Evolutionary conservation across 305 asterid genomes (phyloP).

Genomic region (Salvia sclarea): DNA sequence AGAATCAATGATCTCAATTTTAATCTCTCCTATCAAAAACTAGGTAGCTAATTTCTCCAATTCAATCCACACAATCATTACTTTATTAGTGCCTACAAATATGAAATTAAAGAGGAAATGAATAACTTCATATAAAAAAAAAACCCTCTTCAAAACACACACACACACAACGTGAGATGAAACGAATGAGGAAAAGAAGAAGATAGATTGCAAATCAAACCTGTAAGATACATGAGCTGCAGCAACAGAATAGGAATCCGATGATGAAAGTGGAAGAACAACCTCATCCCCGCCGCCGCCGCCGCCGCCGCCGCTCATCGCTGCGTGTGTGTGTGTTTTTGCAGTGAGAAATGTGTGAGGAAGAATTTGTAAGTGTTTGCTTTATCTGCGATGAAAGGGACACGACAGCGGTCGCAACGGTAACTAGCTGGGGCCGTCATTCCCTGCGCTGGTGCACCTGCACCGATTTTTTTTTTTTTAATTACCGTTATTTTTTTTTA

Average conservation of each 20-base stretch:
- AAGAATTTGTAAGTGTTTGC: background rate
- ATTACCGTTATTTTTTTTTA: too few species aligned
- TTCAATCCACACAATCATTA: too few species aligned
- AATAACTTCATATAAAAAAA: too few species aligned
- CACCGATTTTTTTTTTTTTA: too few species aligned
- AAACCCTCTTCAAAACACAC: background rate
- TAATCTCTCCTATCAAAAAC: too few species aligned
- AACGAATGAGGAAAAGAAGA: background rate
- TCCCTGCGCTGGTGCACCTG: constrained; percentile 29
- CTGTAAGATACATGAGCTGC: constrained; percentile 42
- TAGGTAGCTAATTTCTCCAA: too few species aligned
- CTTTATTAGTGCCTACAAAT: background rate
- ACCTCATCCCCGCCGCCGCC: constrained; percentile 8
- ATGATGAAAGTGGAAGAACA: constrained; percentile 29
- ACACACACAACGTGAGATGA: background rate
- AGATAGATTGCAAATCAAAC: too few species aligned
- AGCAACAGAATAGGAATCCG: constrained; percentile 1
- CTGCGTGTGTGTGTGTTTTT: constrained; percentile 13
- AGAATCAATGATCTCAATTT: too few species aligned
- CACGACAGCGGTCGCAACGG: constrained; percentile 33
- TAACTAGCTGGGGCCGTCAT: constrained; percentile 31
- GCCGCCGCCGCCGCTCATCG: constrained; percentile 22
- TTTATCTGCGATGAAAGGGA: constrained; percentile 4
- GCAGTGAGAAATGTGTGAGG: background rate
- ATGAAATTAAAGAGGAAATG: too few species aligned